Evolutionary conservation across 495 filamentous ascomycete species (phyloP), one percentile per base, ranked within the genome.

Genomic region (Tuber calosporum): DNA sequence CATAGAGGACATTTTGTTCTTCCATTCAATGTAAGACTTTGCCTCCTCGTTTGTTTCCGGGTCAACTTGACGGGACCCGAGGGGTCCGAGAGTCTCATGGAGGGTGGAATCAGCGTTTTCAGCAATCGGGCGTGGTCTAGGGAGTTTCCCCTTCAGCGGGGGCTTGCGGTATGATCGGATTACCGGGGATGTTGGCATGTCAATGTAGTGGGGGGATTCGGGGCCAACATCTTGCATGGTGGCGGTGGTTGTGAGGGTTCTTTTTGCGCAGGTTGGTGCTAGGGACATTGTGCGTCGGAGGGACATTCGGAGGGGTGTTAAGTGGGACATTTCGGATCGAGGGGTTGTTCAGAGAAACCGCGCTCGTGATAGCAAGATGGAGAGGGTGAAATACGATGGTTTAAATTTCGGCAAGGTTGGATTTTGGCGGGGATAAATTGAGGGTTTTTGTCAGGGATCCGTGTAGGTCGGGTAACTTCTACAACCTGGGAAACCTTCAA

Each of bases 131-230:
- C 90, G 86, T 41, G 91, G 92, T 8, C 88, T 84, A 13, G 91
- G 91, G 2, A 94, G 88, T 36, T 87, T 86, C 81, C 91, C 91
- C 83, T 92, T 92, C 13, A 80, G 75, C 13, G 82, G 81, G 20
- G 83, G 82, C 79, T 81, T 72, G 39, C 41, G 37, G 53, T 62
- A 62, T 34, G 53, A 66, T 66, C 72, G 79, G 70, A 74, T 53
- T 48, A 58, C 43, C 45, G 70, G 72, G 13, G 73, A 85, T 79
- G 88, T 86, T 42, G 92, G 92, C 62, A 93, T 83, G 74, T 92
- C 87, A 81, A 94, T 88, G 84, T 89, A 94, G 72, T 86, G 86
- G 74, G 91, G 92, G 66, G 88, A 91, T 80, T 92, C 90, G 22
- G 91, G 92, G 15, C 84, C 83, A 69, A 88, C 83, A 53, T 62